Evolutionary conservation across 2,329 filamentous ascomycete genomes (phyloP), one percentile per base, ranked within the genome.

Genomic region (Lizonia empirigonia): DNA sequence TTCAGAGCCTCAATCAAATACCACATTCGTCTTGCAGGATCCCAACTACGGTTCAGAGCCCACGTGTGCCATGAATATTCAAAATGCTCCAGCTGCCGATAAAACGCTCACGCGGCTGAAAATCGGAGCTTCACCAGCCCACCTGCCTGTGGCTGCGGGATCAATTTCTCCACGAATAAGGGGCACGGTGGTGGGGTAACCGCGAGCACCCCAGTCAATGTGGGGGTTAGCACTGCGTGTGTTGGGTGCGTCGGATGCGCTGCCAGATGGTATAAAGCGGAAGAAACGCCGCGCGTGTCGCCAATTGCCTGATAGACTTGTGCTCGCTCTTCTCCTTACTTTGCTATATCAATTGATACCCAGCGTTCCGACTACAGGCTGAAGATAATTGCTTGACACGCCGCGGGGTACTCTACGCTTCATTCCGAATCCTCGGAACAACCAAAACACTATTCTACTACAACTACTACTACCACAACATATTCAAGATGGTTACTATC

Each of bases 401-500:
- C 22, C 32, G 41, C 41, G 41, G 41, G 41, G 41, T 36, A 44
- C 12, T 36, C 10, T n/a, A 30, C 8, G 1, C 5, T 22, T 6
- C 27, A 39, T 53, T 53, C 50, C 41, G 50, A 53, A 24, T 9
- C 18, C 10, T 47, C 50, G 50, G 44, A 53, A 49, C 44, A 18
- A 30, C 16, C 33, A 26, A 39, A 41, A 23, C 44, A 40, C 23
- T 23, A 29, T 29, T 19, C 3, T 12, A 34, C 16, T 16, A 44
- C 15, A 5, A 27, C 22, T 3, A 27, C 32, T 2, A 37, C 32
- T 12, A 46, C 18, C 56, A 62, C 27, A 36, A 30, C 24, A 10
- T n/a, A n/a, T 5, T 9, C 7, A 29, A 2, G 4, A 79, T 79
- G 77, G 76, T 79, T 23, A 79, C 75, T 23, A 79, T 80, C 45